Evolutionary conservation across 2,329 filamentous ascomycete species (phyloP).

Genomic region (Helminthosporium solani): DNA sequence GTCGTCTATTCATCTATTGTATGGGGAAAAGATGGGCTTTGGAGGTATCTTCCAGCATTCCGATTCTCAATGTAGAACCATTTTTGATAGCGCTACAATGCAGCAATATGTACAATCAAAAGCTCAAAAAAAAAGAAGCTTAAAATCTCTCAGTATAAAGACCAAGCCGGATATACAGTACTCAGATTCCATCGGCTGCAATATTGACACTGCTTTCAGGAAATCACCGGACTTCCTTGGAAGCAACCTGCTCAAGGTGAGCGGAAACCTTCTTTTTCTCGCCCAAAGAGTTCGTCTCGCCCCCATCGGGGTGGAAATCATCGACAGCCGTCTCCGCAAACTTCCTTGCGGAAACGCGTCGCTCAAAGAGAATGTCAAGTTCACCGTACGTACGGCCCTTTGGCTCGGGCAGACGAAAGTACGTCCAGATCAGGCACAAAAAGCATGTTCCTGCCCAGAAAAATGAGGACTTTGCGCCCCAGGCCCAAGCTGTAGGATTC

Average conservation of each 20-base stretch:
- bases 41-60: too few species aligned
- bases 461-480: slow-evolving; percentile 82
- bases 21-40: too few species aligned
- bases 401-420: slow-evolving; percentile 78
- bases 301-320: slow-evolving; percentile 13
- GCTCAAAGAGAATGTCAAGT: slow-evolving; percentile 79
- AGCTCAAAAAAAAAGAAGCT: too few species aligned
- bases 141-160: too few species aligned
- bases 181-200: background rate
- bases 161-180: too few species aligned
- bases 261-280: slow-evolving; percentile 24
- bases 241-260: slow-evolving; percentile 28
- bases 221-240: background rate
- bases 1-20: too few species aligned
- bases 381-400: slow-evolving; percentile 80
- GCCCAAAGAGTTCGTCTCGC: slow-evolving; percentile 6
- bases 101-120: too few species aligned
- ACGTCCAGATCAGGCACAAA: slow-evolving; percentile 75
- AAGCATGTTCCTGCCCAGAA: slow-evolving; percentile 83
- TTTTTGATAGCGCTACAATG: too few species aligned
- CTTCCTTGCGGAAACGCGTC: slow-evolving; percentile 31
- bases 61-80: too few species aligned
- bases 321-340: slow-evolving; percentile 32
- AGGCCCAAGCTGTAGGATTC: slow-evolving; percentile 49
- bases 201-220: background rate